Percentiles rank a stretch among this genome's conserved stretches.
Evolutionary conservation across 345 rosid species (phyloP).

Genomic region (Rhizophora apiculata): DNA sequence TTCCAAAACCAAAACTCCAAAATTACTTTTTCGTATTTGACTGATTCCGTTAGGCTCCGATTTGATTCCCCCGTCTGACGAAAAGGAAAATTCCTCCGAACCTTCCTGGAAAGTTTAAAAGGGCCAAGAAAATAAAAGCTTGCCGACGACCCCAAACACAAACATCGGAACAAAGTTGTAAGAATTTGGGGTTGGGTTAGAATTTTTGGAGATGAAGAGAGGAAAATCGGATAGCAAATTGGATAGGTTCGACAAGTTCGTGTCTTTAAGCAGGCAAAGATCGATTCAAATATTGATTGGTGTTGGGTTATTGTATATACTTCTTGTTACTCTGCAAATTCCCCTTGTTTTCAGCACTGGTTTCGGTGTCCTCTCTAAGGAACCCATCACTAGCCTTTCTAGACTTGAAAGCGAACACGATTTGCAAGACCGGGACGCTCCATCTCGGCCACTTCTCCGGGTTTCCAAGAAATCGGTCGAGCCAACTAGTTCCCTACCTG

Average conservation of each 20-base stretch:
- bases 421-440: constrained; percentile 39
- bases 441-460: constrained; percentile 53
- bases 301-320: constrained; percentile 50
- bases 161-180: too few species aligned
- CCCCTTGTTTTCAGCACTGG: constrained; percentile 69
- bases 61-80: background rate
- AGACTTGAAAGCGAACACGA: constrained; percentile 52
- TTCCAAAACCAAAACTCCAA: too few species aligned
- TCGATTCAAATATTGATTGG: constrained; percentile 61
- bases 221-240: constrained; percentile 40
- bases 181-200: background rate
- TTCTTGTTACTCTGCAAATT: constrained; percentile 68
- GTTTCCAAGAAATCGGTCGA: constrained; percentile 37
- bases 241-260: constrained; percentile 41
- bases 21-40: too few species aligned
- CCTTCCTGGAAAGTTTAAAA: background rate
- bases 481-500: constrained; percentile 25
- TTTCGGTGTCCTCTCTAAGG: constrained; percentile 44
- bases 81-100: background rate
- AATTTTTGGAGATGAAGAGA: constrained; percentile 43
- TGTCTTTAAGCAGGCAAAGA: constrained; percentile 56
- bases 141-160: background rate
- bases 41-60: too few species aligned
- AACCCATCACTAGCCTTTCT: constrained; percentile 40
- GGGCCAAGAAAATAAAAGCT: background rate